Evolutionary conservation across 2,329 filamentous ascomycete genomes (phyloP).

Genomic region (Tolypocladium nubicola): DNA sequence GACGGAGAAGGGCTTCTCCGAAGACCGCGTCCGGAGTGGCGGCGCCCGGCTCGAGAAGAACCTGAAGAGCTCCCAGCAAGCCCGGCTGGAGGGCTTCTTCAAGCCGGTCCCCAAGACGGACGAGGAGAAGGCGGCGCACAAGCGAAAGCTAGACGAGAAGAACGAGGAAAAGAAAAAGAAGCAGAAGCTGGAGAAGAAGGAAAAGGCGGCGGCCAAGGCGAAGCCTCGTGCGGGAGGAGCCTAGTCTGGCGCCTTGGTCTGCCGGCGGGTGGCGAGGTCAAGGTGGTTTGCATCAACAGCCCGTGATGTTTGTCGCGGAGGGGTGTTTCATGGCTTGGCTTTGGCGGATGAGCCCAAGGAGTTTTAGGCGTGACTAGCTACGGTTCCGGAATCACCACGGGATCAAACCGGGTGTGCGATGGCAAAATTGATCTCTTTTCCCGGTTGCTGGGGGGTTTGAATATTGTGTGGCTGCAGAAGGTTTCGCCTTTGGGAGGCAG

Average conservation of each 20-base stretch:
- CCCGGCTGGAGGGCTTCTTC: constrained; percentile 91
- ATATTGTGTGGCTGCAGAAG: background rate
- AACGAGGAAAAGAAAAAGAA: constrained; percentile 91
- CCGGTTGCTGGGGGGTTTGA: background rate
- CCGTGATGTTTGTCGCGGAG: background rate
- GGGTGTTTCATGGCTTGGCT: background rate
- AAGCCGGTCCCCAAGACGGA: constrained; percentile 84
- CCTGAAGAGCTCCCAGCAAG: constrained; percentile 82
- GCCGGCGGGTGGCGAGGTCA: background rate
- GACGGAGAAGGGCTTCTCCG: constrained; percentile 90
- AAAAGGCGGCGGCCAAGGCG: constrained; percentile 82
- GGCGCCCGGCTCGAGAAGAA: constrained; percentile 79
- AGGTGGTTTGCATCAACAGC: background rate
- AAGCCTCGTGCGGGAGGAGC: constrained; percentile 54
- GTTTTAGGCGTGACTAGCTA: background rate
- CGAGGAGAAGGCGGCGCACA: constrained; percentile 71
- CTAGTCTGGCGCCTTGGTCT: background rate
- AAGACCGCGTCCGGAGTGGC: constrained; percentile 77
- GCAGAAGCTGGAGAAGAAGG: constrained; percentile 86
- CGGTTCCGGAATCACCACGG: too few species aligned
- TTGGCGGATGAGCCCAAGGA: background rate
- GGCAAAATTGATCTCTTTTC: background rate
- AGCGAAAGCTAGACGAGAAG: constrained; percentile 91
- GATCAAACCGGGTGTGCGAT: background rate
- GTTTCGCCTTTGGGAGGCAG: background rate